Evolutionary conservation across 2,329 filamentous ascomycete genomes (phyloP).

Genomic region (Myotisia sp.): DNA sequence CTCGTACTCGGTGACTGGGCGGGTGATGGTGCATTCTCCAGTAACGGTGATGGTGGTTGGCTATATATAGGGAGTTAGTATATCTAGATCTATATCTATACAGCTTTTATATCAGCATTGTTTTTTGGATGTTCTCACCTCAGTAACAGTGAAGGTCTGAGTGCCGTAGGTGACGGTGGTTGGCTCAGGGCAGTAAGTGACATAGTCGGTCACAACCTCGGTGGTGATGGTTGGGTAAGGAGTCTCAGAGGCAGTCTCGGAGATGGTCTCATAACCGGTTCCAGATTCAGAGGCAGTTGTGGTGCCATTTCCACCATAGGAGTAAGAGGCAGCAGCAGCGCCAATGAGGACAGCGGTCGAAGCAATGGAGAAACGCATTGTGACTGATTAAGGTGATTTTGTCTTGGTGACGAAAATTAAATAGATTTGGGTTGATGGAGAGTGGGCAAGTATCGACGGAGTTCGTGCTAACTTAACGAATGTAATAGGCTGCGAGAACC

Average conservation of each 20-base stretch:
- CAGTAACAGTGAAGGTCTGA: slow-evolving; percentile 55
- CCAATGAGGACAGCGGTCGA: slow-evolving; percentile 27
- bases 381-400: slow-evolving; percentile 17
- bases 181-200: slow-evolving; percentile 57
- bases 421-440: not conserved
- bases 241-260: slow-evolving; percentile 8
- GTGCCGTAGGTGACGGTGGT: slow-evolving; percentile 50
- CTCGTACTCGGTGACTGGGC: slow-evolving; percentile 38
- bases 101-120: not conserved
- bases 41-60: slow-evolving; percentile 57
- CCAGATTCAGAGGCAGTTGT: slow-evolving; percentile 20
- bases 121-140: slow-evolving; percentile 31
- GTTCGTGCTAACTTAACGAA: slow-evolving; percentile 18
- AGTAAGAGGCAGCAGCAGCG: slow-evolving; percentile 22
- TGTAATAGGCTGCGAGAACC: slow-evolving; percentile 25
- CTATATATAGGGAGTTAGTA: slow-evolving; percentile 23
- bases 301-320: slow-evolving; percentile 29
- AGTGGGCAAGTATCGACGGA: not conserved
- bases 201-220: slow-evolving; percentile 43
- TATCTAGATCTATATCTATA: not conserved
- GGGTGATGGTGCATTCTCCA: slow-evolving; percentile 51
- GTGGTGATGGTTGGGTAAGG: slow-evolving; percentile 9
- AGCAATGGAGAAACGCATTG: slow-evolving; percentile 38
- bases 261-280: slow-evolving; percentile 4
- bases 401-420: not conserved